Conservation (phyloP, 768 basidiomycete species). For the Mycena venus region DNA sequence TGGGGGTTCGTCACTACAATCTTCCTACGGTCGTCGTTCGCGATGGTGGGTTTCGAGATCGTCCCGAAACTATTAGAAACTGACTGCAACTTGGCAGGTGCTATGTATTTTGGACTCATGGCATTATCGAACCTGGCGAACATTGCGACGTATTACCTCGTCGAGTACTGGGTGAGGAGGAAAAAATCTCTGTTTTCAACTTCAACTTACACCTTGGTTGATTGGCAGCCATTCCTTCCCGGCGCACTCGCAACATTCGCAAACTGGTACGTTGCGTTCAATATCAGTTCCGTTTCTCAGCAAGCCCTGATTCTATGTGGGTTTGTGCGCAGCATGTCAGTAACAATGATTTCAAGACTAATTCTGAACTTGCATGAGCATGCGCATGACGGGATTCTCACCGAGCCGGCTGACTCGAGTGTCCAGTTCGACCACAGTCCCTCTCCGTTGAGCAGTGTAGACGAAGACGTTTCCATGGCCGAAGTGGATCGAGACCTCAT, state of each 20-base stretch:
- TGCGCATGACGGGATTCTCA: conserved; percentile 22
- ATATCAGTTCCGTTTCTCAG: too few relatives aligned
- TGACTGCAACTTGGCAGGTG: not conserved
- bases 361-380: conserved; percentile 52
- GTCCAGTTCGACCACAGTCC: too few relatives aligned
- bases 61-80: too few relatives aligned
- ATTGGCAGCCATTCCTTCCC: not conserved
- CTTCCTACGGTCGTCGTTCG: conserved; percentile 43
- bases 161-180: not conserved
- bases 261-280: not conserved
- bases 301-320: not conserved
- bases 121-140: conserved; percentile 8
- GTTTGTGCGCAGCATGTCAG: conserved; percentile 42
- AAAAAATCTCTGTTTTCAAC: too few relatives aligned
- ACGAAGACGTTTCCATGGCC: not conserved
- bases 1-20: not conserved
- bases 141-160: conserved; percentile 6
- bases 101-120: conserved; percentile 1
- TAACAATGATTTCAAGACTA: conserved; percentile 52
- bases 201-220: not conserved
- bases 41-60: conserved; percentile 48
- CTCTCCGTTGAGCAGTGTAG: not conserved
- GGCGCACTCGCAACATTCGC: not conserved
- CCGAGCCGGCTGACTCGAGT: not conserved
- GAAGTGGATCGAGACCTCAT: not conserved